These are phyloP conservation scores for Epichloe baconii DNA, from an alignment of 2,329 filamentous ascomycete species.

Conservation along the genomic window DNA sequence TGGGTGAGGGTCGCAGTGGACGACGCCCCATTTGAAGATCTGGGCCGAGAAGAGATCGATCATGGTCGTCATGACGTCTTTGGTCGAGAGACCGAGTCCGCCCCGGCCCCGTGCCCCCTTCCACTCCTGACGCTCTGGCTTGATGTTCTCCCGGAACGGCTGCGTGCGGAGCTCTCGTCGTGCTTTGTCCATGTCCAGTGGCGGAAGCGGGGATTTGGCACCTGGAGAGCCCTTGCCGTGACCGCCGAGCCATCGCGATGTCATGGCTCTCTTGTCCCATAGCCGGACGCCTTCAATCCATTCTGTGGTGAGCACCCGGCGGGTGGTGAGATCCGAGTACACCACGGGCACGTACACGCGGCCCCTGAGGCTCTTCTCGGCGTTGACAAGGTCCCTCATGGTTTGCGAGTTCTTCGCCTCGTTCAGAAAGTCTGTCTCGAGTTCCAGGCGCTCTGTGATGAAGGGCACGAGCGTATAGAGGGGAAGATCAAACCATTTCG, in stretches of 20 bases:
- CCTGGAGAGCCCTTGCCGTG: conserved; percentile 67
- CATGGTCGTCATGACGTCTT: conserved; percentile 92
- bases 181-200: conserved; percentile 32
- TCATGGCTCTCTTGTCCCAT: conserved; percentile 81
- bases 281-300: conserved; percentile 94
- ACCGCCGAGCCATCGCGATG: conserved; percentile 64
- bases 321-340: conserved; percentile 70
- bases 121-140: conserved; percentile 72
- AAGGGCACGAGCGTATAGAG: conserved; percentile 85
- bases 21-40: conserved; percentile 92
- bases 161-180: conserved; percentile 35
- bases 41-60: conserved; percentile 93
- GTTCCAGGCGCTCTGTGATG: conserved; percentile 77
- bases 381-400: conserved; percentile 65
- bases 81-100: conserved; percentile 69
- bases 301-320: conserved; percentile 80
- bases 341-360: conserved; percentile 82
- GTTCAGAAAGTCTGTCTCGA: conserved; percentile 90
- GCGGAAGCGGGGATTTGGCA: conserved; percentile 49
- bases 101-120: conserved; percentile 58
- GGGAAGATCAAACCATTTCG: conserved; percentile 83
- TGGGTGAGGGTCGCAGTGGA: conserved; percentile 94
- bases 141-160: conserved; percentile 47
- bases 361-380: conserved; percentile 61
- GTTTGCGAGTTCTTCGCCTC: conserved; percentile 79